Percentiles rank a stretch among this genome's conserved stretches.
Evolutionary conservation across 257 asterid genomes (phyloP).

Genomic region (Ocimum tenuiflorum): DNA sequence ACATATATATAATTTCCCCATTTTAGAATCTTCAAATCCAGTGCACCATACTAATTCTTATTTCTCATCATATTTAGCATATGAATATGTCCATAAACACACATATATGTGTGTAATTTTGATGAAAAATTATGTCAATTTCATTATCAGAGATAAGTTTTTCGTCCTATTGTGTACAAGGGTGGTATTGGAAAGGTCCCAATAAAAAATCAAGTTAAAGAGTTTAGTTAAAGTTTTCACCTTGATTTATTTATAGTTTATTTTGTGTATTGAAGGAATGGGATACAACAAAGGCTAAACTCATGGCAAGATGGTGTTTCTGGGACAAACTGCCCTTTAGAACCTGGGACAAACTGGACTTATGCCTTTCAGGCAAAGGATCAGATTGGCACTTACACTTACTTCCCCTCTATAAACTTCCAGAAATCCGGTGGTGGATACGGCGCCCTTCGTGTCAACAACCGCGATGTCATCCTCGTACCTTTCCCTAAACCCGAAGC

Average conservation of each 20-base stretch:
- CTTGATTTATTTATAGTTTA: neutral
- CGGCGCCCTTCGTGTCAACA: slow-evolving; percentile 58
- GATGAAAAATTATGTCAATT: too few relatives aligned
- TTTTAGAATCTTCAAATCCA: too few relatives aligned
- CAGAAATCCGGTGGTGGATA: slow-evolving; percentile 63
- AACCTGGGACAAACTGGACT: slow-evolving; percentile 57
- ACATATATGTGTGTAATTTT: too few relatives aligned
- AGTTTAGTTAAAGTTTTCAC: too few relatives aligned
- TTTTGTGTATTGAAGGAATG: slow-evolving; percentile 39
- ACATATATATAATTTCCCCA: too few relatives aligned
- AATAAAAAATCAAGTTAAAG: too few relatives aligned
- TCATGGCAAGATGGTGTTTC: slow-evolving; percentile 81
- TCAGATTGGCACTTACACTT: slow-evolving; percentile 54
- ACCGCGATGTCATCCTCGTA: slow-evolving; percentile 38
- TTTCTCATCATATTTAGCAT: too few relatives aligned
- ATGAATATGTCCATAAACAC: too few relatives aligned
- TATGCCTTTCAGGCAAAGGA: slow-evolving; percentile 47
- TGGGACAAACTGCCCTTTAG: slow-evolving; percentile 60
- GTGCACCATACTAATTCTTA: too few relatives aligned
- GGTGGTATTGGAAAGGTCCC: too few relatives aligned
- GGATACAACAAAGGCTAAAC: slow-evolving; percentile 60
- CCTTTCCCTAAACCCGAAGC: slow-evolving; percentile 56
- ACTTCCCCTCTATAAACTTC: slow-evolving; percentile 48
- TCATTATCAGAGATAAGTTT: too few relatives aligned
- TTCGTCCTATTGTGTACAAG: too few relatives aligned